Evolutionary conservation across 208 protist genomes (phyloP), one percentile per base, ranked within the genome.

Genomic region (Leptomonas seymouri): DNA sequence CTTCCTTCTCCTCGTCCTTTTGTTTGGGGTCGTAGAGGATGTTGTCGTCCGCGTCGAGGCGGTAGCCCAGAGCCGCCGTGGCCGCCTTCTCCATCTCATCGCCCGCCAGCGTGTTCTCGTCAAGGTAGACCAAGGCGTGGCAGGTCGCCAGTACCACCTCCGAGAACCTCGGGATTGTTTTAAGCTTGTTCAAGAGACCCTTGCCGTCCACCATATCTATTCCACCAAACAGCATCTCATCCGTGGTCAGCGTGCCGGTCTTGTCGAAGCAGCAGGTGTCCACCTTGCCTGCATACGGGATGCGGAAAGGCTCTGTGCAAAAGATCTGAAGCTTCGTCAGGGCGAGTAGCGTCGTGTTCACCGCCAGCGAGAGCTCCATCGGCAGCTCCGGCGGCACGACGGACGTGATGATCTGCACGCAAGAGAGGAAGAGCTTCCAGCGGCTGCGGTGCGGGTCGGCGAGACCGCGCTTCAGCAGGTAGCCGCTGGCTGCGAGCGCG

Each of bases 241-340:
- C 97, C 31, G 87, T 93, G 12, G 98, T 99, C 21, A 99, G 85
- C n/a, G 98, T 99, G 50, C 99, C 99, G 6, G 99, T 99, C 89
- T 99, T 99, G 86, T 99, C 99, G 78, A 99, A 99, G 90, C 98
- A 99, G 78, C 97, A 99, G 9, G 95, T 90, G 77, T 98, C 93
- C 18, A 99, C 88, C 75, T 98, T 99, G 30, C 99, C 99, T 11
- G 99, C 99, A 66, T 98, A 98, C 15, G 99, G 99, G 74, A 99
- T 99, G 42, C 99, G 89, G 80, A 99, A 99, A 16, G 99, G 99
- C 89, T 99, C 87, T 12, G 94, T 97, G 80, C 96, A 99, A 80
- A 97, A 98, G 20, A 97, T 83, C 55, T 93, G 79, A n/a, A 98
- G 76, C 67, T 93, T 91, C 36, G 83, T 74, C 5, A 99, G 89